Evolutionary conservation across 257 asterid species (phyloP).

Genomic region (Lithospermum erythrorhizon): DNA sequence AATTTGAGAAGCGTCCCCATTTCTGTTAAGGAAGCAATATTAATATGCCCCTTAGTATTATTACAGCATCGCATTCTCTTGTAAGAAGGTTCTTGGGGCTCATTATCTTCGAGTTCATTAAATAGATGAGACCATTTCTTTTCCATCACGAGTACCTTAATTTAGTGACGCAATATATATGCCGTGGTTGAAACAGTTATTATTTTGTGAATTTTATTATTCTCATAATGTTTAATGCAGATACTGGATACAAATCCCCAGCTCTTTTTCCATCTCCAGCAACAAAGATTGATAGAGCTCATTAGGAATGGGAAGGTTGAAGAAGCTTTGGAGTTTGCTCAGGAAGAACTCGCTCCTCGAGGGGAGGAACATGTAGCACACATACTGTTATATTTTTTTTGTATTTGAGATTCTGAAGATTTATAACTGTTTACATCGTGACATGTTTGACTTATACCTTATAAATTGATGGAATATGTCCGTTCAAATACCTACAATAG

Average conservation of each 20-base stretch:
- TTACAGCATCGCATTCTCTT: no score
- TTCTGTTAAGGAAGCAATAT: not conserved
- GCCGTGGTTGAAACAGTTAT: no score
- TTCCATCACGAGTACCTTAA: no score
- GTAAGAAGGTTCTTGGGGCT: no score
- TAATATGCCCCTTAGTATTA: not conserved
- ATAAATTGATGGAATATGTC: no score
- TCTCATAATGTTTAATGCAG: slow-evolving; percentile 32
- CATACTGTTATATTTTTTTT: slow-evolving; percentile 1
- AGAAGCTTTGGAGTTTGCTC: slow-evolving; percentile 90
- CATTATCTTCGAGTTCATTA: no score
- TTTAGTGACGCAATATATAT: no score
- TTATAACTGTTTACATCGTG: not conserved
- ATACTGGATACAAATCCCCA: slow-evolving; percentile 77
- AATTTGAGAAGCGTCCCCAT: not conserved
- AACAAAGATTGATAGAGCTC: slow-evolving; percentile 79
- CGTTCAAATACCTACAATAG: not conserved
- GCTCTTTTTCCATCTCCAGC: slow-evolving; percentile 86
- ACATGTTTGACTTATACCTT: not conserved
- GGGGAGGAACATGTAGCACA: slow-evolving; percentile 78
- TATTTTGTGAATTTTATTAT: no score
- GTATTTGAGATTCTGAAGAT: not conserved
- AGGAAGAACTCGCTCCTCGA: slow-evolving; percentile 90
- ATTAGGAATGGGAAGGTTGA: slow-evolving; percentile 60
- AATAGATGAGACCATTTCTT: no score